Evolutionary conservation across 352 stramenopile species (phyloP).

Genomic region (Paralagenidium karlingii): DNA sequence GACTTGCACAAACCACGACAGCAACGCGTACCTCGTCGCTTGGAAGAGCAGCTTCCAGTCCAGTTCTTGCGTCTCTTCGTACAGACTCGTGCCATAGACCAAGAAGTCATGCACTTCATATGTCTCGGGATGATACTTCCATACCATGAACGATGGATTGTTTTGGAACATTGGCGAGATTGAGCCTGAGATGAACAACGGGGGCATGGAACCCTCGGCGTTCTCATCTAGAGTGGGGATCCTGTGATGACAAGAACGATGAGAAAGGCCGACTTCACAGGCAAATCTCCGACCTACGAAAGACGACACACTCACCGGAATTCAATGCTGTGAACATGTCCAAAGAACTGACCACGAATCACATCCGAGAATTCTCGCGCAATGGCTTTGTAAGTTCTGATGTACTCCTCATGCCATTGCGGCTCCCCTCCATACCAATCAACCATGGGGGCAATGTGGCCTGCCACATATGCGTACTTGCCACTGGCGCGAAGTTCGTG

Average conservation of each 20-base stretch:
- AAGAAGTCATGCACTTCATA: slow-evolving; percentile 64
- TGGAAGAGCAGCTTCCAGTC: slow-evolving; percentile 44
- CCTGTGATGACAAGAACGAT: slow-evolving; percentile 76
- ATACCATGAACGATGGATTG: slow-evolving; percentile 86
- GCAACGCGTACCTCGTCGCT: slow-evolving; percentile 14
- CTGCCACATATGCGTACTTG: slow-evolving; percentile 73
- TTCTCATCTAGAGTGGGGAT: slow-evolving; percentile 6
- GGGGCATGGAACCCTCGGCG: slow-evolving; percentile 19
- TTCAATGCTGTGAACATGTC: slow-evolving; percentile 88
- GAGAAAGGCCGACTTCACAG: no score
- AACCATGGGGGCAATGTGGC: slow-evolving; percentile 85
- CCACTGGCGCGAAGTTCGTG: slow-evolving; percentile 16
- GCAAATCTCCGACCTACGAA: background rate
- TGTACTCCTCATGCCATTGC: slow-evolving; percentile 81
- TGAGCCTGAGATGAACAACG: slow-evolving; percentile 67
- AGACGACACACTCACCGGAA: slow-evolving; percentile 63
- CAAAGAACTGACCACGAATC: slow-evolving; percentile 83
- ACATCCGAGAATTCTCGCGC: slow-evolving; percentile 37
- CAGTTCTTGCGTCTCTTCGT: slow-evolving; percentile 11
- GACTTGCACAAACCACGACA: background rate
- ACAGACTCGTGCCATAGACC: slow-evolving; percentile 61
- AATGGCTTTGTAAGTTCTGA: slow-evolving; percentile 68
- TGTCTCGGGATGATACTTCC: slow-evolving; percentile 50
- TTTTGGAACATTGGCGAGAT: slow-evolving; percentile 85
- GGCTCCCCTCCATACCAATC: slow-evolving; percentile 71